Percentiles rank a stretch among this genome's conserved stretches.
These are phyloP conservation scores for Infundibulicybe gibba DNA, from an alignment of 768 basidiomycete species.

Conservation along the genomic window DNA sequence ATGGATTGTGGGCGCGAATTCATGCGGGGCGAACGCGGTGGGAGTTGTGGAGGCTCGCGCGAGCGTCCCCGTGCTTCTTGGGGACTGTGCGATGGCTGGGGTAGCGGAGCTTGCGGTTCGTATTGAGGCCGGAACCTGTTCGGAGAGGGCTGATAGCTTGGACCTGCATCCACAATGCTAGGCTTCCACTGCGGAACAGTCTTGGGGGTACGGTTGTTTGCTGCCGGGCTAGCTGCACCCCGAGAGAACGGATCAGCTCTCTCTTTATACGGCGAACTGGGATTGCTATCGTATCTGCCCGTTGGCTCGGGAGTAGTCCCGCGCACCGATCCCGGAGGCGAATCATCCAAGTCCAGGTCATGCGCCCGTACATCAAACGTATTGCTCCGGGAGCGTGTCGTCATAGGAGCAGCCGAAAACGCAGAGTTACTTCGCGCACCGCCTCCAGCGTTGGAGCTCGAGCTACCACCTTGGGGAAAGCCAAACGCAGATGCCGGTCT, in stretches of 20 bases:
- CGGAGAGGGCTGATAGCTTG: constrained; percentile 1
- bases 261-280: too few relatives aligned
- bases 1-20: neutral
- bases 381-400: constrained; percentile 3
- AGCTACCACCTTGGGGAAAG: too few relatives aligned
- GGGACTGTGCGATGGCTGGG: neutral
- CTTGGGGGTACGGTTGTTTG: neutral
- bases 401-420: neutral
- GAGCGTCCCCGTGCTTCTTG: neutral
- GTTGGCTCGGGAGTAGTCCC: neutral
- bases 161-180: neutral
- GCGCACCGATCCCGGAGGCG: constrained; percentile 11
- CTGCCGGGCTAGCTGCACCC: too few relatives aligned
- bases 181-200: neutral
- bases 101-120: constrained; percentile 1
- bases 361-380: neutral
- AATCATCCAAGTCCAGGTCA: constrained; percentile 10
- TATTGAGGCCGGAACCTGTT: constrained; percentile 4
- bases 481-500: too few relatives aligned
- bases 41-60: constrained; percentile 1
- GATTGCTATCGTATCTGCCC: neutral
- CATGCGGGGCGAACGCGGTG: constrained; percentile 1
- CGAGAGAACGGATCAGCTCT: too few relatives aligned
- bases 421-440: too few relatives aligned
- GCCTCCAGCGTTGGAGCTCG: too few relatives aligned